Percentiles rank a stretch among this genome's conserved stretches.
These are phyloP conservation scores for Colletotrichum noveboracense DNA, from an alignment of 2,329 filamentous ascomycete species.

Conservation along the genomic window DNA sequence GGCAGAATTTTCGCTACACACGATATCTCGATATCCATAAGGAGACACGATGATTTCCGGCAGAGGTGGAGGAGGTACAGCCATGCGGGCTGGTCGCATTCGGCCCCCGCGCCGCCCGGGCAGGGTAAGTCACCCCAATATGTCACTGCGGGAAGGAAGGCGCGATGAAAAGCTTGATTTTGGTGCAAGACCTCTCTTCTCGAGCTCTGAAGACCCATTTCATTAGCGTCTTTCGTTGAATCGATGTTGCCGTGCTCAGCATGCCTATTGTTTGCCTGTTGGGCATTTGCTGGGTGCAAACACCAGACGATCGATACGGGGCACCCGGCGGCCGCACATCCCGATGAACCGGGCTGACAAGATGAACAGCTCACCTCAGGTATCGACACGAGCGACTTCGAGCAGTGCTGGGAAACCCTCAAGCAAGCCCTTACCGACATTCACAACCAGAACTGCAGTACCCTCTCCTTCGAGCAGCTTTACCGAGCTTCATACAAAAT, in stretches of 20 bases:
- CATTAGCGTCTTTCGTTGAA: neutral
- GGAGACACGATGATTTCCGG: conserved; percentile 51
- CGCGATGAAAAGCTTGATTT: neutral
- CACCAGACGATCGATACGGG: neutral
- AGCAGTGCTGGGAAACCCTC: conserved; percentile 82
- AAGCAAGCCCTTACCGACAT: conserved; percentile 83
- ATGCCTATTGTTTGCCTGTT: neutral
- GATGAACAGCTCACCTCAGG: neutral
- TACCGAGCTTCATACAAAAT: conserved; percentile 96
- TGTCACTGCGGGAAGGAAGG: neutral
- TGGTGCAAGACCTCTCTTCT: neutral
- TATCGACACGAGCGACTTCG: conserved; percentile 74
- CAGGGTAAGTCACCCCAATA: conserved; percentile 38
- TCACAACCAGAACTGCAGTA: conserved; percentile 88
- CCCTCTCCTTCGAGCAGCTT: conserved; percentile 91
- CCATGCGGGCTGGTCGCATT: conserved; percentile 43
- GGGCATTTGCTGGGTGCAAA: neutral
- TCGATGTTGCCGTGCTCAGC: neutral
- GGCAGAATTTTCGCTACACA: neutral
- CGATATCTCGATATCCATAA: neutral
- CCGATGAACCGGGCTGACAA: neutral
- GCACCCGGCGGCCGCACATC: neutral
- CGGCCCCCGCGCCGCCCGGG: conserved; percentile 48
- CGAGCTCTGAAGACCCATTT: neutral
- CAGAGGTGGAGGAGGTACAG: conserved; percentile 44